Evolutionary conservation across 208 protist genomes (phyloP).

Genomic region (Angomonas deanei): DNA sequence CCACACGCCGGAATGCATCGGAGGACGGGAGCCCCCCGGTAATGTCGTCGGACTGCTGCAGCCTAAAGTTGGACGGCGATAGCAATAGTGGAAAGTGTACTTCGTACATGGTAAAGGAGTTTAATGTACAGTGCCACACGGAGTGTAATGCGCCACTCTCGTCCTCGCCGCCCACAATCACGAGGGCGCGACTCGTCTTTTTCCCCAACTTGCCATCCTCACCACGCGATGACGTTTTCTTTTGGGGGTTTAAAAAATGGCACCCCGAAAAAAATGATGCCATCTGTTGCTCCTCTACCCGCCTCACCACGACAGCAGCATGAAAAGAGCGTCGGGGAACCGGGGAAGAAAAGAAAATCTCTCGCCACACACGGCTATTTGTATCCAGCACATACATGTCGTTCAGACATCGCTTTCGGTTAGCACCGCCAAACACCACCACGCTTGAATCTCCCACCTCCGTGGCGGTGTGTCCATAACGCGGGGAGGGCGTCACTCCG

Average conservation of each 20-base stretch:
- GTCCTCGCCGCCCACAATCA: constrained; percentile 60
- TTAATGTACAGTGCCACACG: constrained; percentile 37
- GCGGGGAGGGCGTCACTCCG: constrained; percentile 50
- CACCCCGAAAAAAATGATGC: no score
- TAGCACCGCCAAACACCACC: constrained; percentile 68
- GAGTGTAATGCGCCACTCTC: constrained; percentile 32
- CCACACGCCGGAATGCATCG: constrained; percentile 10
- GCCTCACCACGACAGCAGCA: constrained; percentile 13
- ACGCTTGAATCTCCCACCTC: constrained; percentile 23
- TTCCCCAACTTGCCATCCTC: neutral
- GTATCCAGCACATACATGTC: constrained; percentile 66
- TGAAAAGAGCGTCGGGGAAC: constrained; percentile 61
- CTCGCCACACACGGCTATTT: constrained; percentile 60
- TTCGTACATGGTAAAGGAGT: constrained; percentile 31
- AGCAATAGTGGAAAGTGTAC: constrained; percentile 35
- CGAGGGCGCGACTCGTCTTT: constrained; percentile 14
- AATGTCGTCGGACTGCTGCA: neutral
- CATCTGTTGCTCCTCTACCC: neutral
- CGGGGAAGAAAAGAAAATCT: constrained; percentile 47
- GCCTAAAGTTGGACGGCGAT: neutral
- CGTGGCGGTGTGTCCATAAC: constrained; percentile 61
- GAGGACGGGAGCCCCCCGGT: constrained; percentile 9
- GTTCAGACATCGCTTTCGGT: constrained; percentile 30
- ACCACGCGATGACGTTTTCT: no score
- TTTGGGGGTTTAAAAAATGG: no score